Conservation (phyloP, 2,329 filamentous ascomycete genomes). For the Cadophora malorum region DNA sequence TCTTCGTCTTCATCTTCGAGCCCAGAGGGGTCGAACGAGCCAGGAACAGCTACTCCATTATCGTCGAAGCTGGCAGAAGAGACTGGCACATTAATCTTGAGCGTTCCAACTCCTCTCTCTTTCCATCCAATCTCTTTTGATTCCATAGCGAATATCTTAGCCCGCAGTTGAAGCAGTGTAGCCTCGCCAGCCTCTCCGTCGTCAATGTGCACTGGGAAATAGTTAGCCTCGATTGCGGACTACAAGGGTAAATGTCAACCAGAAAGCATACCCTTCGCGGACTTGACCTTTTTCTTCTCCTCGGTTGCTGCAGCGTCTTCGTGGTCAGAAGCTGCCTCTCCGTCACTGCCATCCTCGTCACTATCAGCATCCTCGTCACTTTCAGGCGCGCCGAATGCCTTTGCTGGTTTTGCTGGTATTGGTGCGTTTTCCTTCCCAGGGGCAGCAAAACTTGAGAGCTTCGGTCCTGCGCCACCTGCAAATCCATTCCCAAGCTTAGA, state of each 20-base stretch:
- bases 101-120: conserved; percentile 82
- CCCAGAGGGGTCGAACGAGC: conserved; percentile 63
- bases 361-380: conserved; percentile 64
- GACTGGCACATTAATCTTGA: conserved; percentile 81
- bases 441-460: conserved; percentile 74
- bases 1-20: conserved; percentile 54
- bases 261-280: conserved; percentile 69
- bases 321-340: conserved; percentile 51
- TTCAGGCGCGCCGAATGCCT: conserved; percentile 79
- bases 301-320: conserved; percentile 58
- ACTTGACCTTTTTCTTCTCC: conserved; percentile 67
- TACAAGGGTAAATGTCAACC: background rate
- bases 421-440: conserved; percentile 57
- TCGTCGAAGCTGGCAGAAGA: conserved; percentile 62
- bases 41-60: conserved; percentile 54
- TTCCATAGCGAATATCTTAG: conserved; percentile 84
- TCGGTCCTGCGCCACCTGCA: conserved; percentile 48
- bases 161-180: conserved; percentile 76
- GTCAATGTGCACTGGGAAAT: conserved; percentile 68
- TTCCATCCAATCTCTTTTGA: conserved; percentile 73
- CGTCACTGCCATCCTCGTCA: conserved; percentile 51
- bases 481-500: conserved; percentile 51
- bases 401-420: conserved; percentile 64
- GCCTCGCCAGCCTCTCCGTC: conserved; percentile 87
- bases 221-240: background rate